Evolutionary conservation across 2,329 filamentous ascomycete genomes (phyloP), one percentile per base, ranked within the genome.

Genomic region (Claviceps pazoutovae): DNA sequence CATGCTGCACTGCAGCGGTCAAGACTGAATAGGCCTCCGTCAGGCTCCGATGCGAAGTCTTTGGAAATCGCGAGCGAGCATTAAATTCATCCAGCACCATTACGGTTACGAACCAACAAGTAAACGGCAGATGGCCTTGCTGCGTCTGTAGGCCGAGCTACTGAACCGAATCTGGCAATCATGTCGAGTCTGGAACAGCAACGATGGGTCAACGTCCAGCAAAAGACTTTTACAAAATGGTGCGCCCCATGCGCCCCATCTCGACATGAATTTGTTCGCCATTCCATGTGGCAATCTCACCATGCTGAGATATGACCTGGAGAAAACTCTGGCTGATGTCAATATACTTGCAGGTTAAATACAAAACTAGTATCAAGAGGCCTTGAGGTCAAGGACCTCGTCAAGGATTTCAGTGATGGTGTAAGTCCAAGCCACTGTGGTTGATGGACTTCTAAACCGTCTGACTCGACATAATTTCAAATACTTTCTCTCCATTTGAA

Each of bases 161-260:
- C 73, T 67, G 74, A 77, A 58, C 71, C 70, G 59, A 71, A 67
- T 56, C 66, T 74, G 56, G 69, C 69, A 62, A 82, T 72, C 67
- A 84, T 83, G 80, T 79, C 78, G 53, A 80, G 73, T 66, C 70
- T 75, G 58, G 78, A 81, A 65, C 78, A 83, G 69, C 78, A 83
- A 67, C 74, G 76, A 66, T 84, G 81, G 81, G 77, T 84, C 61
- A 82, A 75, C 64, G 89, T 95, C 70, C 91, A 97, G 74, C 86
- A 97, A 70, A 98, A 97, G 79, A 98, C 93, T 30, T 98, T 98
- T 70, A 95, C 90, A 54, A 98, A 97, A 87, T 98, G 93, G 70
- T 71, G 62, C 45, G 60, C 44, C 38, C 21, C 3, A 19, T 44
- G 8, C 19, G 7, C 13, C 9, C 8, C 4, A 36, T 14, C 16